Evolutionary conservation across 1,139 yeast species (phyloP), one percentile per base, ranked within the genome.

Genomic region (Magnusiomyces sp.): DNA sequence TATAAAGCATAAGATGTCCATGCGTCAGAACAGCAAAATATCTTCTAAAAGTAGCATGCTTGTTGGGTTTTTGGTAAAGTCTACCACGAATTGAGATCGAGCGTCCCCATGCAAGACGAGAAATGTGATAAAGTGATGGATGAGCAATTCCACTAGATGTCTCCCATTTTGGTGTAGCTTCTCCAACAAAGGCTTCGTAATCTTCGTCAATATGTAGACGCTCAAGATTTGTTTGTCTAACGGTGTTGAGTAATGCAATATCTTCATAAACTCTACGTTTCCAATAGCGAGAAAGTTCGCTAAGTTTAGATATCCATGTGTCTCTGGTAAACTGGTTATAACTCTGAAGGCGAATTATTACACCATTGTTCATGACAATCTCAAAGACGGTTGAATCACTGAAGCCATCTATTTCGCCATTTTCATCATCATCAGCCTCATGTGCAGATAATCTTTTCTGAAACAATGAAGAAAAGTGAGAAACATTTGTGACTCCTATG

Each of bases 1-100:
- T 46, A 55, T 58, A 71, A 2, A 87, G 62, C 0, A 81, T 65
- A 40, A 89, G 59, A 54, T 73, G 79, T 0, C 94, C 92, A 1
- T 92, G 88, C 47, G 85, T 75, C 38, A 88, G 69, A 0, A 86
- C 73, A 13, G 79, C 88, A 62, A 70, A 83, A 59, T 71, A 77
- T 53, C 76, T 77, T 45, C 68, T 70, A 64, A 87, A 88, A 37
- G 79, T 72, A 0, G 87, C 67, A 61, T 84, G 90, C 60, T 80
- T 84, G 54, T 77, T 79, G 3, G 80, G 74, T 59, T 88, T 88
- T 56, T 79, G 80, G 61, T 75, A 87, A 40, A 89, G 63, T 40
- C 71, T 65, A 0, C 96, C 96, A 55, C 79, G 75, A 50, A 64
- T 63, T 27, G 81, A 68, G 11, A 88, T 68, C n/a, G 81, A 73